Evolutionary conservation across 2,329 filamentous ascomycete genomes (phyloP), one percentile per base, ranked within the genome.

Genomic region (Botryosphaeria agaves): DNA sequence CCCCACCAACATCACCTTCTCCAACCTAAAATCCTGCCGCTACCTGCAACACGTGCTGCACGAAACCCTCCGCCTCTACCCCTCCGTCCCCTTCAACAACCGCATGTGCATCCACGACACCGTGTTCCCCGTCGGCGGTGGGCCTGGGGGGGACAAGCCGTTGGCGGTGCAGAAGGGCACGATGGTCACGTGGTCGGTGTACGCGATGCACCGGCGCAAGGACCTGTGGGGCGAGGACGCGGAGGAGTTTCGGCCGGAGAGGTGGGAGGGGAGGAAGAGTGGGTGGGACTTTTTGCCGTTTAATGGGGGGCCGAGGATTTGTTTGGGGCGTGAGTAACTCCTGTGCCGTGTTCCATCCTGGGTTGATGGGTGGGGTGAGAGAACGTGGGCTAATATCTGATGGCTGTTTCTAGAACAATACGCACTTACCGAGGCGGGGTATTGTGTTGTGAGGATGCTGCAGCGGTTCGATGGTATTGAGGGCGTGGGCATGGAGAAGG

Each of bases 221-320:
- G 52, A 56, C 29, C 31, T 55, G 2, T 56, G 46, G 44, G 52
- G 53, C 2, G 29, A 37, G 2, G 52, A 56, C 29, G 52, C 51
- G 0, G 41, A 49, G 2, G 44, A 43, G 6, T 56, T 53, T 29
- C 41, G 34, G 14, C 53, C 52, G 1, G 51, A 52, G 16, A 40
- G 53, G 44, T 37, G 51, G 51, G 34, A 35, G 19, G 36, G 29
- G 16, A 7, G 29, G 18, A 39, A 33, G 26, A 14, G 18, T 18
- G 36, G 29, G 8, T 36, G 36, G 41, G 26, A 26, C 2, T 40
- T 32, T 31, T 19, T 40, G 16, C 38, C 38, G 18, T 39, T 39
- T 26, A 26, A 17, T 26, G 38, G 37, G 24, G 41, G 42, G 5
- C 32, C 38, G 21, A 36, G 41, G 16, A 37, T 41, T 16, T 43